Evolutionary conservation across 371 early-diverging fungal genomes (phyloP), one percentile per base, ranked within the genome.

Genomic region (Mucor plumbeus): DNA sequence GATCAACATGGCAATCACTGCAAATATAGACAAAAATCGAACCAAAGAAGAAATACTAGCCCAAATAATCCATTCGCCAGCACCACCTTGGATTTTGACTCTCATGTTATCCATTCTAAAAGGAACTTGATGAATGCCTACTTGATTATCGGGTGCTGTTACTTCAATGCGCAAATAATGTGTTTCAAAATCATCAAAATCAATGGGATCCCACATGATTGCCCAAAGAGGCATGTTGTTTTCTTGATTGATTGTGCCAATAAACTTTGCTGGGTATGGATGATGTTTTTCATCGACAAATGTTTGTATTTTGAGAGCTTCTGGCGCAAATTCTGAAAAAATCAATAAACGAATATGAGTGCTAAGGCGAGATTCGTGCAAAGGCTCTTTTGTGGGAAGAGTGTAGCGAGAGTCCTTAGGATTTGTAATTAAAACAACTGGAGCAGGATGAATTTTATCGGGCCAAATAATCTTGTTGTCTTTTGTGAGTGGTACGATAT

Each of bases 341-440:
- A 91, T 81, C 44, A 96, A 78, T 53, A 89, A 82, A 39, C 97
- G 91, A 54, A 96, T 92, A 67, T 91, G 89, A 17, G 81, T 83
- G 61, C 92, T 91, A 5, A 65, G 41, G 1, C 68, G 75, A 33
- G 91, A 88, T 33, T 84, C 70, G 31, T 80, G 63, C 5, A 88
- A 70, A 4, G 95, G 94, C 73, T 96, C 96, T 54, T 89, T 91
- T 15, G 74, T 65, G 4, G 88, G 89, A 40, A 94, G 70, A 36
- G 87, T 69, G 70, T 83, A 96, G 17, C 91, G 83, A 0, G 90
- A 87, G 67, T 96, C 95, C 67, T 96, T 94, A 9, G 97, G 97
- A 67, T 95, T 94, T 0, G 97, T 95, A 15, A 95, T 86, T 11
- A 97, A 78, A 17, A 96, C 79, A 5, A 94, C 78, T 4, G 97